Conservation (phyloP, 192 early-diverging fungal species). For the Podila verticillata region DNA sequence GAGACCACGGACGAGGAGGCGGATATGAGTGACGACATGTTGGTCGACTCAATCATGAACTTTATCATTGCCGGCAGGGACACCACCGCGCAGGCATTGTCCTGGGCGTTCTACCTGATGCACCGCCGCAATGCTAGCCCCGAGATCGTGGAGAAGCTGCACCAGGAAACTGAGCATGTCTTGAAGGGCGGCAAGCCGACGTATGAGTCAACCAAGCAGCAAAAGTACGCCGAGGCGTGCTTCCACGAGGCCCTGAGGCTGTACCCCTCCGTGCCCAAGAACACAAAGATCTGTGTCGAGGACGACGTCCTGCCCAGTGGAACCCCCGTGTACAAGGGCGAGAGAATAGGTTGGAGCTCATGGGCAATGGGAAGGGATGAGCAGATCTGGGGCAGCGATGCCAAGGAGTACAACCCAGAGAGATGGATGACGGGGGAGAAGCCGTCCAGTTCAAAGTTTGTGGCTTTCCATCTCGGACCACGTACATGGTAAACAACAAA, state of each 20-base stretch:
- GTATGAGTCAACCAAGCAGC: slow-evolving; percentile 44
- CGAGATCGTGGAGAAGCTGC: slow-evolving; percentile 28
- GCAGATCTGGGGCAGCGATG: slow-evolving; percentile 72
- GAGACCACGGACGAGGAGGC: slow-evolving; percentile 52
- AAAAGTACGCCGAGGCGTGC: slow-evolving; percentile 51
- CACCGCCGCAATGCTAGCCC: slow-evolving; percentile 46
- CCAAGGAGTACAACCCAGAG: slow-evolving; percentile 69
- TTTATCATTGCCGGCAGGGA: slow-evolving; percentile 62
- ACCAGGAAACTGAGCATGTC: slow-evolving; percentile 43
- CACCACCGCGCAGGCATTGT: slow-evolving; percentile 65
- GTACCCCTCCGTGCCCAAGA: slow-evolving; percentile 75
- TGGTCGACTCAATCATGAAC: slow-evolving; percentile 60
- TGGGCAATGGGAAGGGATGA: slow-evolving; percentile 65
- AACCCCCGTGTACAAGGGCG: slow-evolving; percentile 61
- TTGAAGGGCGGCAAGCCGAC: slow-evolving; percentile 13
- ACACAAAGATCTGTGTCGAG: slow-evolving; percentile 66
- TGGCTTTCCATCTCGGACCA: slow-evolving; percentile 70
- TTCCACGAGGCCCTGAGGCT: slow-evolving; percentile 73
- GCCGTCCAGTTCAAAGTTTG: slow-evolving; percentile 56
- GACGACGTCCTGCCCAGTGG: slow-evolving; percentile 75
- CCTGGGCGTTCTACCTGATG: slow-evolving; percentile 62
- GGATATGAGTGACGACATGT: slow-evolving; percentile 46
- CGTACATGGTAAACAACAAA: slow-evolving; percentile 36
- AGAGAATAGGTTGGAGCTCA: slow-evolving; percentile 57
- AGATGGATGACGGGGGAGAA: slow-evolving; percentile 65